Evolutionary conservation across 805 yeast genomes (phyloP), one percentile per base, ranked within the genome.

Genomic region (Lachancea nothofagi): DNA sequence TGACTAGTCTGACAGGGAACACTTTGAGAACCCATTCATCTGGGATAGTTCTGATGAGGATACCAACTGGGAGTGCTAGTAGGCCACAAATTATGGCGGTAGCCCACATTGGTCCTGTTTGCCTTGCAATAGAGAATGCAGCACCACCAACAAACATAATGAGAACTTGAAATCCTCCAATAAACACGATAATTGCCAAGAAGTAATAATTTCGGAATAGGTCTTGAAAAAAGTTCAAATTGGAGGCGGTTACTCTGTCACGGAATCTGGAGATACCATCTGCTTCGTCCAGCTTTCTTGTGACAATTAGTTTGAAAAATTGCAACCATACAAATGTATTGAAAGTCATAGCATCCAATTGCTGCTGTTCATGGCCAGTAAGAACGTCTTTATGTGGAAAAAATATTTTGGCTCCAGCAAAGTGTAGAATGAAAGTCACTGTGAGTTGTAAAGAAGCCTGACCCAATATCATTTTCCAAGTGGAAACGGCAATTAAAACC

Each of bases 401-500:
- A 58, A 87, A 83, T 22, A 88, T 64, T 32, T 62, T 38, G 12
- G 64, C 60, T 14, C 97, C 96, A 7, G 78, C 83, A 64, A 87
- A 93, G 61, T 88, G 93, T 32, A 93, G 64, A 8, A 72, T 69
- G 56, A 93, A 82, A 0, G 97, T 90, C 14, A 93, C 75, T 17
- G 72, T 58, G 46, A 93, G 72, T 69, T 93, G 99, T 45, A 78
- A 74, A 12, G 71, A 44, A 1, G 96, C 74, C 66, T 93, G 97
- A 2, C 95, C 93, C 35, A 89, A 45, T 50, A 93, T 93, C 97
- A 93, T 90, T 64, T 93, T 93, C 98, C 98, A 93, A 89, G 93
- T 93, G 7, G 96, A 83, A 2, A 80, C 79, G 4, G 95, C 72
- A 49, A 93, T 90, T 64, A 93, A 71, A 1, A 94, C 84, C 12